Evolutionary conservation across 805 yeast species (phyloP).

Genomic region (Pichia ethanolica): DNA sequence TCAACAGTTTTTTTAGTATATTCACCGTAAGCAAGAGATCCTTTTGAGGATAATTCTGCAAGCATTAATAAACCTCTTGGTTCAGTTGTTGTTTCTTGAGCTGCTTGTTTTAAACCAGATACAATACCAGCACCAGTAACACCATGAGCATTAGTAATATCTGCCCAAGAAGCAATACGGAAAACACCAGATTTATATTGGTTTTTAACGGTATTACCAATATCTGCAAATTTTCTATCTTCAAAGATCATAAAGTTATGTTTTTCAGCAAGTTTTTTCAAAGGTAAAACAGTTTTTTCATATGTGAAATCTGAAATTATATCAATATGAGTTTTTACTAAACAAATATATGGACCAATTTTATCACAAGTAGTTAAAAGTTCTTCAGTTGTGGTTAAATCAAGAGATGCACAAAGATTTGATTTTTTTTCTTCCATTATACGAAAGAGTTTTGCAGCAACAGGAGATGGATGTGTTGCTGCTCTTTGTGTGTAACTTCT

Average conservation of each 20-base stretch:
- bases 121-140: slow-evolving; percentile 95
- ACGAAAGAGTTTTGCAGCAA: slow-evolving; percentile 65
- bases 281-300: slow-evolving; percentile 71
- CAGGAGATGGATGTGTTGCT: slow-evolving; percentile 59
- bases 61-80: slow-evolving; percentile 90
- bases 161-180: slow-evolving; percentile 90
- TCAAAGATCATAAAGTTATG: slow-evolving; percentile 90
- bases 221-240: slow-evolving; percentile 97
- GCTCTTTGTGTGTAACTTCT: slow-evolving; percentile 63
- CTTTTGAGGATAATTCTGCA: slow-evolving; percentile 92
- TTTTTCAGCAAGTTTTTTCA: slow-evolving; percentile 63
- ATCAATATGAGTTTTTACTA: slow-evolving; percentile 92
- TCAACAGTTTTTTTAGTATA: slow-evolving; percentile 85
- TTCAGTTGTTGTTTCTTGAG: slow-evolving; percentile 59
- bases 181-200: slow-evolving; percentile 89
- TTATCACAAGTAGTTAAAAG: slow-evolving; percentile 63
- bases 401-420: slow-evolving; percentile 91
- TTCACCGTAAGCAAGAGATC: slow-evolving; percentile 87
- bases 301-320: slow-evolving; percentile 82
- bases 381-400: slow-evolving; percentile 75
- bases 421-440: slow-evolving; percentile 77
- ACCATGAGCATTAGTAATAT: slow-evolving; percentile 95
- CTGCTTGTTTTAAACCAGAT: slow-evolving; percentile 77
- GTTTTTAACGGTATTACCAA: slow-evolving; percentile 92
- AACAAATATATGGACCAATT: slow-evolving; percentile 85